Base-by-base conservation (phyloP, 306 rosid genomes). In the Canavalia gladiata region DNA sequence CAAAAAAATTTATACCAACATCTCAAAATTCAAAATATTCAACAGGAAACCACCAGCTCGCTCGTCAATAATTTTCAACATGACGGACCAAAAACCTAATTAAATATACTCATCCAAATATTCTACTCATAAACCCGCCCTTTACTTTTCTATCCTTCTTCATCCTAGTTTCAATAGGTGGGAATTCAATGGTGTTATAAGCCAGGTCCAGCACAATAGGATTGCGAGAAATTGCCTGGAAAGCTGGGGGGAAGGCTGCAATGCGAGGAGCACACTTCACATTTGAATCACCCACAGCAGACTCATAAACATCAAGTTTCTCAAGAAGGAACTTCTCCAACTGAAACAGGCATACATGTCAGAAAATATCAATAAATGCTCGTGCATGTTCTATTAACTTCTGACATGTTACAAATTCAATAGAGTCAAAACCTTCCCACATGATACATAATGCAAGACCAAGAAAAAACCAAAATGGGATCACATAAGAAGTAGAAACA, bases 121-220 rank as follows among this genome's bases (percentile, higher is more conserved):
- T 62, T 75, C 90, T 82, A 59, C 90, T 79, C 1, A 85, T 75
- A 73, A 87, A 79, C 55, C 90, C 83, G 1, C 90, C 81, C 83
- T 82, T 87, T 72, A 77, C 81, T 74, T 66, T 83, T 64, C 75
- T 81, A 70, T 87, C 90, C 77, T 87, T 84, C 88, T 87, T 87
- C 90, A 85, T 79, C 85, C 88, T 85, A 62, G 54, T 79, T 8
- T 87, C 85, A 33, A 87, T 76, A 52, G 75, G 0, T 66, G 90
- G 90, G 83, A 87, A 87, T 74, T 87, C 90, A 45, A 87, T 85
- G 3, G 13, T 4, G 76, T 85, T 68, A 54, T 79, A 87, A n/a
- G 90, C 88, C 85, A 87, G 78, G 47, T 87, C 90, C 67, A 87
- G 75, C 78, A 87, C 90, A 72, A 87, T 87, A 46, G 90, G 90